These are phyloP conservation scores for Rhizopogon sp. DNA, from an alignment of 768 basidiomycete species.

Conservation along the genomic window DNA sequence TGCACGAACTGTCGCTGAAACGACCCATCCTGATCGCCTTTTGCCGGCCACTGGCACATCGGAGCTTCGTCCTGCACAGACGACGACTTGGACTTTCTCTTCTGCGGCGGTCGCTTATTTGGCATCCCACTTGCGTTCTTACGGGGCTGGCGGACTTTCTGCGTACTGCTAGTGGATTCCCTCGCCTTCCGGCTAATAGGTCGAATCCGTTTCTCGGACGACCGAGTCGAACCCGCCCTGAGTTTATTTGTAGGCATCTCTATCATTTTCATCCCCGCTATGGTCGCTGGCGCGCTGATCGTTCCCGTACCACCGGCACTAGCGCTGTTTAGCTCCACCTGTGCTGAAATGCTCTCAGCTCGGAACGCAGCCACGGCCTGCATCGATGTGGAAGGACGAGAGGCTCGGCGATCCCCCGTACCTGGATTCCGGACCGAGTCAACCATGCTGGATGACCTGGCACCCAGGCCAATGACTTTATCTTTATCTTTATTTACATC, in stretches of 20 bases:
- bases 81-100: background rate
- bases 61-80: background rate
- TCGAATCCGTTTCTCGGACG: background rate
- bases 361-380: background rate
- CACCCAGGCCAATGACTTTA: no score
- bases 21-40: background rate
- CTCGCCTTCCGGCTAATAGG: background rate
- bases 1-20: constrained; percentile 23
- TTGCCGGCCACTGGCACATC: background rate
- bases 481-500: background rate
- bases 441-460: background rate
- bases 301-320: background rate
- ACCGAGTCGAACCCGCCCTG: background rate
- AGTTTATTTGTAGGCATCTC: background rate
- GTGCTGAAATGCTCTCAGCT: background rate
- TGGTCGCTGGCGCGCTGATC: background rate
- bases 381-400: background rate
- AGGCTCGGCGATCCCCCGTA: background rate
- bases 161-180: background rate
- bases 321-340: background rate
- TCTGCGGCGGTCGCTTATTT: background rate
- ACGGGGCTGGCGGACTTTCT: background rate
- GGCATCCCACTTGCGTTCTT: background rate
- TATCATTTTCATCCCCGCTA: background rate
- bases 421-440: background rate